Evolutionary conservation across 768 basidiomycete genomes (phyloP).

Genomic region (Lentinula lateritia): DNA sequence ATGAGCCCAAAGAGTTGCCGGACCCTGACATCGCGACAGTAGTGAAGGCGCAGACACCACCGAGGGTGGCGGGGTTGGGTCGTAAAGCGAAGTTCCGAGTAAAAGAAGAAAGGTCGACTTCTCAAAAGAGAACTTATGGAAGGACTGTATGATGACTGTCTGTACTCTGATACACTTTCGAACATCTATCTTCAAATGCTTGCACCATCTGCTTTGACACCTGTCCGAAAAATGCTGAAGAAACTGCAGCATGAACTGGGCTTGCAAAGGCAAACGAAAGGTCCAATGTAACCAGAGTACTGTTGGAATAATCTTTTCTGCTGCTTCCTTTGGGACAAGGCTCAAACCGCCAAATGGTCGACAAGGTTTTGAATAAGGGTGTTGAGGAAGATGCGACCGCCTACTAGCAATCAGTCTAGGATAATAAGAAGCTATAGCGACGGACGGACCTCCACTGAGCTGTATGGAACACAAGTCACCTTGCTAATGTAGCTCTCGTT

Average conservation of each 20-base stretch:
- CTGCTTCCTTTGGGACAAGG: slow-evolving; percentile 42
- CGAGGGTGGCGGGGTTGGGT: not conserved
- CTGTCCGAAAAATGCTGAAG: slow-evolving; percentile 79
- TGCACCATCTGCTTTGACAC: slow-evolving; percentile 86
- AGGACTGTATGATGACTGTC: slow-evolving; percentile 17
- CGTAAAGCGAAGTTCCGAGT: not conserved
- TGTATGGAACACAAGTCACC: slow-evolving; percentile 74
- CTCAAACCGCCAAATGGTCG: slow-evolving; percentile 71
- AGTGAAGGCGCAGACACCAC: not conserved
- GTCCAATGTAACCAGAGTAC: slow-evolving; percentile 83
- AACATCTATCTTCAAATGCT: slow-evolving; percentile 86
- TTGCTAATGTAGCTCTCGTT: slow-evolving; percentile 82
- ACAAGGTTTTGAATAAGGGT: slow-evolving; percentile 67
- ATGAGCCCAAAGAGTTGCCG: not conserved
- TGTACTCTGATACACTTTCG: slow-evolving; percentile 59
- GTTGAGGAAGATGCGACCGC: slow-evolving; percentile 68
- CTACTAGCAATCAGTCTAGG: slow-evolving; percentile 28
- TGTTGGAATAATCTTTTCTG: slow-evolving; percentile 19
- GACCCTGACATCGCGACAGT: not conserved
- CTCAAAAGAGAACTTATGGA: not conserved
- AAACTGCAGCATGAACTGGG: slow-evolving; percentile 80
- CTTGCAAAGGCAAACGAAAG: slow-evolving; percentile 84
- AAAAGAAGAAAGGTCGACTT: not conserved
- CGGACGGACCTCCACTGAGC: slow-evolving; percentile 69
- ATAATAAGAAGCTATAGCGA: slow-evolving; percentile 5